These are phyloP conservation scores for Ensete glaucum DNA, from an alignment of 176 grass and related monocot genomes.

Conservation along the genomic window DNA sequence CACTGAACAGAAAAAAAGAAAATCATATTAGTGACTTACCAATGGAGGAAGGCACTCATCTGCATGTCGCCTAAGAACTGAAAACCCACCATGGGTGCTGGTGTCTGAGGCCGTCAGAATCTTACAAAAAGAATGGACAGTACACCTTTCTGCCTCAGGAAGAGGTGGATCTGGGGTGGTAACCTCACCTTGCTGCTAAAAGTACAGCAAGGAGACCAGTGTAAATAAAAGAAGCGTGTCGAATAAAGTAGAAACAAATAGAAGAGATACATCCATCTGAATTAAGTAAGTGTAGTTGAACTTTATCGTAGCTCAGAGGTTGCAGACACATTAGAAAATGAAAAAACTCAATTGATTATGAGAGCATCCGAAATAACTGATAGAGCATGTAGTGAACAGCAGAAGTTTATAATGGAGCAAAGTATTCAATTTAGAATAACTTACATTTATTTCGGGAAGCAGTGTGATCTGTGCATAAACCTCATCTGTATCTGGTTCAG, in stretches of 20 bases:
- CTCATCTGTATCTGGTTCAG: conserved; percentile 92
- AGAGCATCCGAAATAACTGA: too few relatives aligned
- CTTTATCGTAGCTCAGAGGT: background rate
- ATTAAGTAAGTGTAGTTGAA: background rate
- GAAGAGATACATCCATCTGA: background rate
- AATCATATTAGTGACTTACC: conserved; percentile 37
- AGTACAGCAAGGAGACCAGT: conserved; percentile 12
- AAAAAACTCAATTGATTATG: too few relatives aligned
- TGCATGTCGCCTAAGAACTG: conserved; percentile 95
- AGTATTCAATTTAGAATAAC: background rate
- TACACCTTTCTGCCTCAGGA: conserved; percentile 48
- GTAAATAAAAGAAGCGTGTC: conserved; percentile 17
- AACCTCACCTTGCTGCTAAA: conserved; percentile 53
- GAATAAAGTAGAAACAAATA: background rate
- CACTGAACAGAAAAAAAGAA: background rate
- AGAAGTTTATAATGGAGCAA: too few relatives aligned
- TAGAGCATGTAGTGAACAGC: too few relatives aligned
- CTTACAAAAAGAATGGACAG: conserved; percentile 89
- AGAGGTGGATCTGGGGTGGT: conserved; percentile 42
- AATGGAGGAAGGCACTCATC: conserved; percentile 90
- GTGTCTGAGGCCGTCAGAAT: conserved; percentile 92
- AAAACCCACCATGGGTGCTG: conserved; percentile 93
- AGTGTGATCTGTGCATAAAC: conserved; percentile 96
- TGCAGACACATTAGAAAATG: too few relatives aligned
- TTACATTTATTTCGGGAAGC: conserved; percentile 63